phyloP scores from a whole-genome alignment of 306 rosid species.

The Mimosa bimucronata region DNA sequence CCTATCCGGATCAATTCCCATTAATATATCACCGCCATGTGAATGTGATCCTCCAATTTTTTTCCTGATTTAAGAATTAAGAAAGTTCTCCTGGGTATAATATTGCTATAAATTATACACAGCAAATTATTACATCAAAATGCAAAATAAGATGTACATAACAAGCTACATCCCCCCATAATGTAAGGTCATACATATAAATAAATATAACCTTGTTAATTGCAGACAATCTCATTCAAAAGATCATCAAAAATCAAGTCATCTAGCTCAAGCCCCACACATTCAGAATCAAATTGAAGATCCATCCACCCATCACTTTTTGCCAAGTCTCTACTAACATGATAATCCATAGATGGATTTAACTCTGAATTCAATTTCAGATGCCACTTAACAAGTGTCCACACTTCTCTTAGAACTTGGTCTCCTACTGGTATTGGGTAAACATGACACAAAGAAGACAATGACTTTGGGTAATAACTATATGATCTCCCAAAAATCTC shows the following conservation, averaged over 20 bases:
- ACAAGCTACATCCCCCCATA: neutral
- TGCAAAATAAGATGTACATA: neutral
- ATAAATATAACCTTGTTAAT: neutral
- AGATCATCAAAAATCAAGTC: slow-evolving; percentile 76
- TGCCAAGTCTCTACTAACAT: slow-evolving; percentile 62
- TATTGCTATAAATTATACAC: neutral
- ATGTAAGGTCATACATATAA: neutral
- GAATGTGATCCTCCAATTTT: no score
- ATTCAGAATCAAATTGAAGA: slow-evolving; percentile 79
- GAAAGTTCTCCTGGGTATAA: neutral
- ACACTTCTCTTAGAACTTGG: slow-evolving; percentile 57
- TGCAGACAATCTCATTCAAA: slow-evolving; percentile 55
- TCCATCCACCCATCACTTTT: slow-evolving; percentile 80
- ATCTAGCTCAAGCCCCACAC: slow-evolving; percentile 76
- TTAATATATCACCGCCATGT: no score
- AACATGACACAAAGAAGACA: slow-evolving; percentile 52
- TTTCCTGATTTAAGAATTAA: no score
- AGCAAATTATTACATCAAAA: neutral
- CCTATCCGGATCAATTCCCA: no score
- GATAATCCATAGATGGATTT: slow-evolving; percentile 56
- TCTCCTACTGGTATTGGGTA: slow-evolving; percentile 56
- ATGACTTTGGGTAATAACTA: slow-evolving; percentile 55
- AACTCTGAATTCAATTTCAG: slow-evolving; percentile 43
- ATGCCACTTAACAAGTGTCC: slow-evolving; percentile 66
- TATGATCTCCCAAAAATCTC: slow-evolving; percentile 71